Conservation (phyloP, 192 early-diverging fungal genomes). For the Podila minutissima region DNA sequence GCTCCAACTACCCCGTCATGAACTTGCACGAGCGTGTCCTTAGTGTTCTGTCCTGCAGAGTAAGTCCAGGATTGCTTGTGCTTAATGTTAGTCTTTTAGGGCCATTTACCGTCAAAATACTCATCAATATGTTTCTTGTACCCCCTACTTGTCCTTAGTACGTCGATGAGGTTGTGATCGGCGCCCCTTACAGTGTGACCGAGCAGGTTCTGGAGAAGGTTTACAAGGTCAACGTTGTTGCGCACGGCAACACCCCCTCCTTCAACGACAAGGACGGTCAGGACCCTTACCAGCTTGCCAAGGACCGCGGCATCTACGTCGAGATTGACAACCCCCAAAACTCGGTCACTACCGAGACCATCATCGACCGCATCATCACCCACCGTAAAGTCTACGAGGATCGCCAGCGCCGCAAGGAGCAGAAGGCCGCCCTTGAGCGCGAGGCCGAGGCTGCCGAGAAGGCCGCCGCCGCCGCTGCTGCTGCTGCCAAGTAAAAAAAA, state of each 20-base stretch:
- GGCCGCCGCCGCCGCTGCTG: constrained; percentile 44
- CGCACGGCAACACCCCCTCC: constrained; percentile 74
- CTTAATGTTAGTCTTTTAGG: not conserved
- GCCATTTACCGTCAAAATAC: too few species aligned
- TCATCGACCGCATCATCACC: constrained; percentile 91
- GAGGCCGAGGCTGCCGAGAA: constrained; percentile 72
- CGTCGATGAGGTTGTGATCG: constrained; percentile 94
- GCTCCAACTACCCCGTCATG: constrained; percentile 92
- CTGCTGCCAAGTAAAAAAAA: constrained; percentile 18
- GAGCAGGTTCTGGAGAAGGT: constrained; percentile 88
- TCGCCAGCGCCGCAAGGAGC: constrained; percentile 79
- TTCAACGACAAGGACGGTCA: constrained; percentile 76
- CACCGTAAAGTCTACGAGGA: constrained; percentile 84
- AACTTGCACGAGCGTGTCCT: constrained; percentile 95
- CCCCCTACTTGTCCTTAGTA: constrained; percentile 55
- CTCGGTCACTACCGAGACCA: constrained; percentile 84
- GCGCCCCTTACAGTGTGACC: constrained; percentile 89
- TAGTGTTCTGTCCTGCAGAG: constrained; percentile 91
- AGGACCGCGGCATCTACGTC: constrained; percentile 78
- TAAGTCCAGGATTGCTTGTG: constrained; percentile 52
- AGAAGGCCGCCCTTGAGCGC: constrained; percentile 72
- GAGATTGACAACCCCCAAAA: constrained; percentile 83
- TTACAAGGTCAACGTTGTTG: constrained; percentile 86
- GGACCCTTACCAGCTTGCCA: constrained; percentile 89
- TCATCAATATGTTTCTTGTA: not conserved